phyloP scores from a whole-genome alignment of 2,329 filamentous ascomycete species.

The Ceratocystis alfenasii region DNA sequence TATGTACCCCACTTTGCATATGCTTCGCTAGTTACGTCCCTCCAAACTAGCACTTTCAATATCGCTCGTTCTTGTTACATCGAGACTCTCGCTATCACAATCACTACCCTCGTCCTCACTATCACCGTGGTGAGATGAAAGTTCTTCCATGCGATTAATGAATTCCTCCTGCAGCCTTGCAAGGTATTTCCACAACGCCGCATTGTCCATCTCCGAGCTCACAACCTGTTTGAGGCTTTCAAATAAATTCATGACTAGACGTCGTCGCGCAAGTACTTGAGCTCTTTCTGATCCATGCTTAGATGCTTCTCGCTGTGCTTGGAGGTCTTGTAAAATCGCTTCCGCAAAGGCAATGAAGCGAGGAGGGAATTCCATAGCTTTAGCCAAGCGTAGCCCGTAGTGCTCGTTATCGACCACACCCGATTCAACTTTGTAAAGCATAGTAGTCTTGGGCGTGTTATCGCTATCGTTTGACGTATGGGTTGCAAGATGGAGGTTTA shows the following conservation, averaged over 20 bases:
- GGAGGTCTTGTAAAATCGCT: constrained; percentile 50
- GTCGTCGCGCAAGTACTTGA: constrained; percentile 52
- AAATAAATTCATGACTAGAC: constrained; percentile 58
- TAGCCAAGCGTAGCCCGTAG: constrained; percentile 76
- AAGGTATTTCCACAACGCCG: constrained; percentile 52
- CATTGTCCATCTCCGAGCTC: constrained; percentile 52
- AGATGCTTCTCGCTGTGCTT: constrained; percentile 44
- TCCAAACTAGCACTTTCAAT: no score
- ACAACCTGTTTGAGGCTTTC: constrained; percentile 60
- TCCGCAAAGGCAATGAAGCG: constrained; percentile 57
- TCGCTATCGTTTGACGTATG: constrained; percentile 43
- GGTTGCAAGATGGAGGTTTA: constrained; percentile 71
- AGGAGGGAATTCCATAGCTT: constrained; percentile 58
- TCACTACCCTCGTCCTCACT: constrained; percentile 39
- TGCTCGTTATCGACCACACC: constrained; percentile 59
- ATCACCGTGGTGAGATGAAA: constrained; percentile 46
- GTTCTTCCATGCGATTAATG: constrained; percentile 29
- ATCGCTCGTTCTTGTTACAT: neutral
- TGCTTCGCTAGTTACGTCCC: no score
- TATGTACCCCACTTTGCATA: no score
- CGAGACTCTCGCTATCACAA: neutral
- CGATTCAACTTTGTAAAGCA: constrained; percentile 73
- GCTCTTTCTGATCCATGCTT: constrained; percentile 47
- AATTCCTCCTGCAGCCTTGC: constrained; percentile 63
- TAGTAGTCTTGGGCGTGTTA: constrained; percentile 54